Evolutionary conservation across 169 alveolate species (phyloP).

Genomic region (Perkinsus olseni): DNA sequence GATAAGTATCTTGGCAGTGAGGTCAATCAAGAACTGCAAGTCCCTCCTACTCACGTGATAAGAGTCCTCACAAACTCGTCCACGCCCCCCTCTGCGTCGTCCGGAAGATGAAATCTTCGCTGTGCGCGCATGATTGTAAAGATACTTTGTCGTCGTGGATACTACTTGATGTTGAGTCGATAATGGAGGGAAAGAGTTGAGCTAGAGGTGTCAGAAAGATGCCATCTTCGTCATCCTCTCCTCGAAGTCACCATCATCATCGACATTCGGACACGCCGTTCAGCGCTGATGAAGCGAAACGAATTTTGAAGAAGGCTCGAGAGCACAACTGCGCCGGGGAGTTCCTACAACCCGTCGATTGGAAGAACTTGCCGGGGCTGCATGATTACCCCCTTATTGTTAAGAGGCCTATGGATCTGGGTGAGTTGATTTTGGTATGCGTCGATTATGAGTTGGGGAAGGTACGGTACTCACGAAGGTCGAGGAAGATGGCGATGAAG

Average conservation of each 20-base stretch:
- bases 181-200: background rate
- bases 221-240: background rate
- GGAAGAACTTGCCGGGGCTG: background rate
- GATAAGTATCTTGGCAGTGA: slow-evolving; percentile 26
- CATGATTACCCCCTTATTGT: background rate
- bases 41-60: slow-evolving; percentile 25
- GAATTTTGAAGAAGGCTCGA: background rate
- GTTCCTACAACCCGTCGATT: background rate
- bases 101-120: background rate
- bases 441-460: background rate
- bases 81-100: background rate
- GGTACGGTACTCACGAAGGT: background rate
- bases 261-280: background rate
- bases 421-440: background rate
- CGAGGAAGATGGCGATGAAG: background rate
- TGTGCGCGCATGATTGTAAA: background rate
- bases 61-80: background rate
- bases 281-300: background rate
- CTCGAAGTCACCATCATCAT: background rate
- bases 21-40: slow-evolving; percentile 36
- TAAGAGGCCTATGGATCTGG: background rate
- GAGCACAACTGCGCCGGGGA: background rate
- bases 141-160: background rate
- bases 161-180: background rate
- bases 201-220: background rate